These are phyloP conservation scores for Aspergillus flavus DNA, from an alignment of 2,329 filamentous ascomycete genomes.

Conservation along the genomic window DNA sequence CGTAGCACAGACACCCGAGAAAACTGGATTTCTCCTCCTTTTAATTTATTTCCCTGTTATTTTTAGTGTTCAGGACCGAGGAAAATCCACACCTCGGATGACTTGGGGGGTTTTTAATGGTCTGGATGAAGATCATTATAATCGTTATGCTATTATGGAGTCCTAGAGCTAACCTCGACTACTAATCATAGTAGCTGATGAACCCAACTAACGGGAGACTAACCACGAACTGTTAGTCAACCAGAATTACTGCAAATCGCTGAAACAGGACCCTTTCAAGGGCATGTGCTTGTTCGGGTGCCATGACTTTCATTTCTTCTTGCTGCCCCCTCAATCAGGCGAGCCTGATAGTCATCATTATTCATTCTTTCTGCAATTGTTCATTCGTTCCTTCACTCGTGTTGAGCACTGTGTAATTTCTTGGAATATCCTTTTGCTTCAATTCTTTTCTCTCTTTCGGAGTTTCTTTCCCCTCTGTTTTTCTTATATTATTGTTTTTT, in stretches of 20 bases:
- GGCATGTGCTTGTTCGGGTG: not conserved
- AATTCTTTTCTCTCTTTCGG: constrained; percentile 6
- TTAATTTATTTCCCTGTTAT: constrained; percentile 4
- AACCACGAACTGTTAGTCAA: constrained; percentile 1
- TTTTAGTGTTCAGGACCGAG: not conserved
- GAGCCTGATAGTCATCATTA: not conserved
- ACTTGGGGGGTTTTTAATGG: not conserved
- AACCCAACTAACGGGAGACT: not conserved
- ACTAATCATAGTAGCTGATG: constrained; percentile 1
- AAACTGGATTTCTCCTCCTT: not conserved
- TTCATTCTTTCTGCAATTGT: not conserved
- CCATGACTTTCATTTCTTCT: not conserved
- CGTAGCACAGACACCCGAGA: not conserved
- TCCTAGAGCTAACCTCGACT: not conserved
- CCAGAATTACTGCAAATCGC: not conserved
- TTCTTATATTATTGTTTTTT: not conserved
- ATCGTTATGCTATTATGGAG: not conserved
- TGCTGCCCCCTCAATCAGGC: constrained; percentile 3
- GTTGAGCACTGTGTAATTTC: not conserved
- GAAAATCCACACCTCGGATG: not conserved
- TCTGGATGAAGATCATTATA: constrained; percentile 2
- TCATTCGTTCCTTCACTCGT: not conserved
- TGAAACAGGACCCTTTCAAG: constrained; percentile 1
- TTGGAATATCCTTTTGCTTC: not conserved
- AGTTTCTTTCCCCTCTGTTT: constrained; percentile 4